Evolutionary conservation across 768 basidiomycete genomes (phyloP), one percentile per base, ranked within the genome.

Genomic region (Auricularia heimuer): DNA sequence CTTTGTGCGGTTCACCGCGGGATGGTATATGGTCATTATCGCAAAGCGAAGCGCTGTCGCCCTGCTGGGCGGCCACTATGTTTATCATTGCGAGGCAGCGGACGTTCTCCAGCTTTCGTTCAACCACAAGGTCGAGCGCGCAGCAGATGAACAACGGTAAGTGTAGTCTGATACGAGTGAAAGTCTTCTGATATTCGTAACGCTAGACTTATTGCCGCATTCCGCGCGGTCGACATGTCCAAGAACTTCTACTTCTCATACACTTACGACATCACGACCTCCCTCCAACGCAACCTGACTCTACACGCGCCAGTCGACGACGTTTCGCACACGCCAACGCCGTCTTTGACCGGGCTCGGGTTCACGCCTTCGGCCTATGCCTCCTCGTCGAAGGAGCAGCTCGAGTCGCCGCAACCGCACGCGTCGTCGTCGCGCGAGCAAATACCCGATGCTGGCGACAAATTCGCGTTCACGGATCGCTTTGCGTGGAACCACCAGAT

Each of bases 211-310:
- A 29, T 29, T 2, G 88, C 86, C 66, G 84, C 91, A 8, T 99
- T 98, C 80, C 94, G 94, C 73, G 92, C 95, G 74, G 94, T 98
- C 1, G 96, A 99, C 71, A 85, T 98, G 82, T 88, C 90, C n/a
- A 98, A 98, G 77, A 98, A 98, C 77, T 98, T 98, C 74, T 99
- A 98, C 77, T 98, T 98, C 76, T 94, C 92, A 92, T 94, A 98
- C 73, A 93, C 95, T 0, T 99, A 99, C 76, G 96, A 98, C 73
- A 78, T 98, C 29, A 97, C 96, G 2, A 95, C 92, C n/a, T 93
- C 94, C 0, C 80, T 99, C 0, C 97, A 99, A 76, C 83, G 88
- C 69, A 98, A 98, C 71, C 82, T 98, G 4, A 88, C 90, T 0
- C 82, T 83, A 14, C 79, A 81, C 37, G 77, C 74, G 63, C 79